Percentiles rank a stretch among this genome's conserved stretches.
Evolutionary conservation across 2,329 filamentous ascomycete species (phyloP).

Genomic region (Macrophomina pseudophaseolina): DNA sequence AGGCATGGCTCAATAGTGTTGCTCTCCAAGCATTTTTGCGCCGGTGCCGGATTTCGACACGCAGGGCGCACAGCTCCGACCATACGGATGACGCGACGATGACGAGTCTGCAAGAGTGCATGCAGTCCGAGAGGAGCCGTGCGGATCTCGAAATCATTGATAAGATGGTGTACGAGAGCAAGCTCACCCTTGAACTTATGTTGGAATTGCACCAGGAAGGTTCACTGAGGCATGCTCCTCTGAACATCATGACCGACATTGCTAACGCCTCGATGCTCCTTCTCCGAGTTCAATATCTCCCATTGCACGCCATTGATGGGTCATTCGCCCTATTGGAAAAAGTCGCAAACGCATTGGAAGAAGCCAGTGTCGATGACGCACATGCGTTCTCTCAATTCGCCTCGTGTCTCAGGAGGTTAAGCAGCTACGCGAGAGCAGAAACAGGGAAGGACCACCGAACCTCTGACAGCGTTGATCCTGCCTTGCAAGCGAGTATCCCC

Average conservation of each 20-base stretch:
- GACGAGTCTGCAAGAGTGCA: neutral
- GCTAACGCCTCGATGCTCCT: neutral
- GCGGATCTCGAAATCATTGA: neutral
- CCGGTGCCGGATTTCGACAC: too few relatives aligned
- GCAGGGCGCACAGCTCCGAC: too few relatives aligned
- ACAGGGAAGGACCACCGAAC: too few relatives aligned
- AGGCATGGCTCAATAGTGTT: neutral
- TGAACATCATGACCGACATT: neutral
- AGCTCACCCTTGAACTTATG: neutral
- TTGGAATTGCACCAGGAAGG: slow-evolving; percentile 1
- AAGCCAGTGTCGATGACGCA: neutral
- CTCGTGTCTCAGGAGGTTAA: neutral
- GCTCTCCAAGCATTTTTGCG: too few relatives aligned
- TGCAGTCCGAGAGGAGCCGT: neutral
- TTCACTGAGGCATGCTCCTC: neutral
- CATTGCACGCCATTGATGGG: neutral
- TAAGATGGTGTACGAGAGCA: neutral
- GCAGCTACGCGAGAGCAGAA: neutral
- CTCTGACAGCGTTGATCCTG: too few relatives aligned
- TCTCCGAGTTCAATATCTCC: neutral
- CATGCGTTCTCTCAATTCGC: neutral
- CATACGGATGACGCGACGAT: too few relatives aligned
- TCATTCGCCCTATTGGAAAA: neutral
- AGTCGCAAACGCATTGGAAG: neutral
- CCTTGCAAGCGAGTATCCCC: too few relatives aligned